Base-by-base conservation (phyloP, 805 yeast species). In the Candida broadrunensis region DNA sequence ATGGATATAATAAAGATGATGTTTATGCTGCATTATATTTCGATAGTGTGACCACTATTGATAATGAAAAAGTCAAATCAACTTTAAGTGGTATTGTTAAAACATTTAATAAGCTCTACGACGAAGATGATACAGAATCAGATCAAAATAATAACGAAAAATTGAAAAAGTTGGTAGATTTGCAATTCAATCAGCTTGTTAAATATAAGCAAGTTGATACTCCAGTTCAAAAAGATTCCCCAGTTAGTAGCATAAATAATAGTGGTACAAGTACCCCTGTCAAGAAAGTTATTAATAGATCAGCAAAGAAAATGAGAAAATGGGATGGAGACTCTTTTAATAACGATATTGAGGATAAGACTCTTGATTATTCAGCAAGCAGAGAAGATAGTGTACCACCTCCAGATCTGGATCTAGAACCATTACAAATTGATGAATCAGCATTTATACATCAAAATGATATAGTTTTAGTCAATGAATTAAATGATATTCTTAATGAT, bases 251-350 rank as follows among this genome's bases (percentile, higher is more conserved):
- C 19, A 27, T 20, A 15, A 15, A 21, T 16, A 39, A 34, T 29
- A 36, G 43, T 34, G 48, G 44, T 15, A 38, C 47, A 11, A 43
- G 33, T 19, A 41, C 55, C 17, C 47, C 43, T n/a, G 30, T 25
- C 7, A 36, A 24, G n/a, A 34, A 27, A 14, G 36, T 26, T 24
- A 36, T 24, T 33, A 26, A 16, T 33, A 20, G 17, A 26, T 25
- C 37, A n/a, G 21, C 31, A 24, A 69, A 69, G 50, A 64, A 62
- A 43, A 66, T 68, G 75, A 55, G 75, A 43, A 67, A 64, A 45
- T 70, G 75, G 75, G 61, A 65, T 21, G 64, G 64, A 39, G 71
- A 64, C 16, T 67, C 61, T 38, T 43, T 63, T 46, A 63, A 64
- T 7, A 72, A 67, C 5, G 47, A 39, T 7, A 46, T 41, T n/a